Evolutionary conservation across 305 asterid genomes (phyloP).

Genomic region (Vinca major): DNA sequence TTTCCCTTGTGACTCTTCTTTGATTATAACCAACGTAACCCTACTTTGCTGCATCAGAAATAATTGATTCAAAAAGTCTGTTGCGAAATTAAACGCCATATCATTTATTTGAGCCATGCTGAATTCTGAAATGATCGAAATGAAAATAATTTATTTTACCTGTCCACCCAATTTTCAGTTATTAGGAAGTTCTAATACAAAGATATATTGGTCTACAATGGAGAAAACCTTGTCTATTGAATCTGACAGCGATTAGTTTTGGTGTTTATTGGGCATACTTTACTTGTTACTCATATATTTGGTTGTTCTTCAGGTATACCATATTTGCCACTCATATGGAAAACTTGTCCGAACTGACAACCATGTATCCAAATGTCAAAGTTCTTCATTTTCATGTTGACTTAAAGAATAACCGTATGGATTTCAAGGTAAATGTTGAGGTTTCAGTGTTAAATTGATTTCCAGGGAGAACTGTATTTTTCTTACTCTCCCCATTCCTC

Average conservation of each 20-base stretch:
- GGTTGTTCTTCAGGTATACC: constrained; percentile 52
- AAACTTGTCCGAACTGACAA: constrained; percentile 71
- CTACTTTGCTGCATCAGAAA: not conserved
- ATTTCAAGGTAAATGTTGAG: constrained; percentile 62
- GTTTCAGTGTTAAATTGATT: not conserved
- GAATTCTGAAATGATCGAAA: not conserved
- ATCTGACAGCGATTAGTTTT: not conserved
- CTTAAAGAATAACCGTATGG: constrained; percentile 71
- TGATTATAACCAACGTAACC: not conserved
- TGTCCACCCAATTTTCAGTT: not conserved
- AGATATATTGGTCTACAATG: not conserved
- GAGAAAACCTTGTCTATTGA: not conserved
- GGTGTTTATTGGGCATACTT: constrained; percentile 47
- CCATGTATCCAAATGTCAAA: constrained; percentile 82
- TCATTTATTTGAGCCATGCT: not conserved
- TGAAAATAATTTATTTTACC: not conserved
- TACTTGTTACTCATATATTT: constrained; percentile 69
- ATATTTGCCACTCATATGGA: constrained; percentile 97
- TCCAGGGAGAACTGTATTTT: constrained; percentile 3
- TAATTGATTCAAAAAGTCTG: not conserved
- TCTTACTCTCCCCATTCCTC: constrained; percentile 15
- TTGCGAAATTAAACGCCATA: not conserved
- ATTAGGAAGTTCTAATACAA: not conserved
- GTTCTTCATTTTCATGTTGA: constrained; percentile 77
- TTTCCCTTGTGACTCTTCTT: not conserved